Percentiles rank a stretch among this genome's conserved stretches.
Evolutionary conservation across 306 rosid genomes (phyloP).

Genomic region (Vigna radiata): DNA sequence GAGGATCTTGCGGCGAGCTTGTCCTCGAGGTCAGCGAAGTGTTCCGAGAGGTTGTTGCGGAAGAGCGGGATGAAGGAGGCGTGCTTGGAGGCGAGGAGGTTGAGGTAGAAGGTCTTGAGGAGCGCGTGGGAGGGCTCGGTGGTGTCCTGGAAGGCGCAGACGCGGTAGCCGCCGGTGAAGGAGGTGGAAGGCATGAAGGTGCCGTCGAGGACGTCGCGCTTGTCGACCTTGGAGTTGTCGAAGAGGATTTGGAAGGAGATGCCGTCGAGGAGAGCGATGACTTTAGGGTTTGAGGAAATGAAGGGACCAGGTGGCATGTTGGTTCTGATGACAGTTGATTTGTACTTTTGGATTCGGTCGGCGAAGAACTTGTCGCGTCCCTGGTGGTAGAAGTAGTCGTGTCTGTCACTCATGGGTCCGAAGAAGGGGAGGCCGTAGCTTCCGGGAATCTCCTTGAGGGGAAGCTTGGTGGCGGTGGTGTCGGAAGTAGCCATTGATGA

Average conservation of each 20-base stretch:
- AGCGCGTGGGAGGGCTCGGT: conserved; percentile 62
- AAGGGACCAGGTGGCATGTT: conserved; percentile 89
- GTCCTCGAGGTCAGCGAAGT: conserved; percentile 57
- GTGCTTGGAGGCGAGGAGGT: conserved; percentile 58
- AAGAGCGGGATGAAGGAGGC: conserved; percentile 55
- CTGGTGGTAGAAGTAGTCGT: conserved; percentile 75
- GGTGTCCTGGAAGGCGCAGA: conserved; percentile 71
- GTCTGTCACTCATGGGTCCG: conserved; percentile 65
- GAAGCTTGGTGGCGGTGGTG: conserved; percentile 3
- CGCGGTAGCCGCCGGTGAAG: conserved; percentile 74
- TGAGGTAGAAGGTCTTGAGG: conserved; percentile 55
- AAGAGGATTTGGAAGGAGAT: conserved; percentile 65
- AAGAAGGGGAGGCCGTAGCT: conserved; percentile 66
- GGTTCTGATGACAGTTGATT: conserved; percentile 70
- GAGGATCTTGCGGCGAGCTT: conserved; percentile 36
- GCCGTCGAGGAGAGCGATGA: conserved; percentile 71
- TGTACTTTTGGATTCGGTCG: conserved; percentile 47
- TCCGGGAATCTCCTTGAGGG: conserved; percentile 62
- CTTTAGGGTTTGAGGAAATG: conserved; percentile 61
- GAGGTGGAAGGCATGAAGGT: conserved; percentile 79
- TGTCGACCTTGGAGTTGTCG: conserved; percentile 70
- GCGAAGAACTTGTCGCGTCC: conserved; percentile 69
- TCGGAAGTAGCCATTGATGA: not conserved
- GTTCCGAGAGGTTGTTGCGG: conserved; percentile 42
- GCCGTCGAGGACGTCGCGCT: conserved; percentile 71